Percentiles rank a stretch among this genome's conserved stretches.
Evolutionary conservation across 2,329 filamentous ascomycete species (phyloP).

Genomic region (Cordyceps cicadae): DNA sequence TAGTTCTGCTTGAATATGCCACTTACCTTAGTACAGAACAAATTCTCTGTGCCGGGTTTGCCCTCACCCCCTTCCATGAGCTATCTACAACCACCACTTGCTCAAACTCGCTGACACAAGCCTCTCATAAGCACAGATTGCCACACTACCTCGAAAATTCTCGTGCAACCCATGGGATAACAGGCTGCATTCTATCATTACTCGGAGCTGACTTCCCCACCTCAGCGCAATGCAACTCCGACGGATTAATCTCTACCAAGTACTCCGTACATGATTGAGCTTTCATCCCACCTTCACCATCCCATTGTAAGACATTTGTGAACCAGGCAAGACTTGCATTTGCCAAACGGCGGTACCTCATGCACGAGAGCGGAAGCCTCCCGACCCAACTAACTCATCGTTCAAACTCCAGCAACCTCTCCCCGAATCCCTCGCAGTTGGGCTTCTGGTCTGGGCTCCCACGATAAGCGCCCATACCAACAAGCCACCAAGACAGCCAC

Average conservation of each 20-base stretch:
- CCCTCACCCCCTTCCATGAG: slow-evolving; percentile 4
- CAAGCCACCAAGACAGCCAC: neutral
- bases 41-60: too few species aligned
- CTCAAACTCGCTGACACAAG: neutral
- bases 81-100: slow-evolving; percentile 7
- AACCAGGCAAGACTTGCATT: slow-evolving; percentile 3
- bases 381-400: neutral
- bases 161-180: neutral
- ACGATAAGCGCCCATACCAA: slow-evolving; percentile 5
- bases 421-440: neutral
- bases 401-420: neutral
- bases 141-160: neutral
- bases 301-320: neutral
- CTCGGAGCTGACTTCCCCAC: slow-evolving; percentile 5
- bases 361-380: slow-evolving; percentile 6
- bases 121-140: neutral
- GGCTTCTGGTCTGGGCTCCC: neutral
- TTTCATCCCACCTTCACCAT: slow-evolving; percentile 1
- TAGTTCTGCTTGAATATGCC: neutral
- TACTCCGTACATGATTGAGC: neutral
- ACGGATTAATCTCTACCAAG: neutral
- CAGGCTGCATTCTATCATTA: neutral
- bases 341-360: neutral
- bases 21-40: neutral
- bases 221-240: neutral